These are phyloP conservation scores for Colletotrichum higginsianum DNA, from an alignment of 2,329 filamentous ascomycete genomes.

Conservation along the genomic window DNA sequence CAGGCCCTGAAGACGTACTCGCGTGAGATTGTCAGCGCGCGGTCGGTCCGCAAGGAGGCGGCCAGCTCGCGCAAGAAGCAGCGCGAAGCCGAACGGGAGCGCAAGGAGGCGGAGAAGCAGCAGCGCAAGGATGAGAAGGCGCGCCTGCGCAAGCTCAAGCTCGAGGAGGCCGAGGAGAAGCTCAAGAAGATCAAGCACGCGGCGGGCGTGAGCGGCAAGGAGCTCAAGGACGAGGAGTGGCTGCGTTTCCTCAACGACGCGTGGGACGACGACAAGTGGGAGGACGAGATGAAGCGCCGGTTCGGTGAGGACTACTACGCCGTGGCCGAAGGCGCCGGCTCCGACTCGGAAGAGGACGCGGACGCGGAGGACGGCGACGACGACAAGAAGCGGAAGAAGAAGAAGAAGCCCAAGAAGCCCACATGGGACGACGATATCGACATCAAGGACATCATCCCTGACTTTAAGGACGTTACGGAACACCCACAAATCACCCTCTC, in stretches of 20 bases:
- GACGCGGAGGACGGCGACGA: slow-evolving; percentile 62
- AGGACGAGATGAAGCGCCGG: slow-evolving; percentile 87
- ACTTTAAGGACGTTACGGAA: slow-evolving; percentile 79
- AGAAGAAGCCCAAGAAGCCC: slow-evolving; percentile 82
- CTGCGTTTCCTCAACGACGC: slow-evolving; percentile 86
- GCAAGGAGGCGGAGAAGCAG: slow-evolving; percentile 83
- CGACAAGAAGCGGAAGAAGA: slow-evolving; percentile 70
- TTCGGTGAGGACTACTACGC: slow-evolving; percentile 96
- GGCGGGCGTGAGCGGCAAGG: slow-evolving; percentile 81
- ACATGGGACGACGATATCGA: slow-evolving; percentile 98
- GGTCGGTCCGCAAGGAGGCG: slow-evolving; percentile 89
- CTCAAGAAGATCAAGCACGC: slow-evolving; percentile 90
- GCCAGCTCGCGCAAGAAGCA: slow-evolving; percentile 81
- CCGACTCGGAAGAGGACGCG: slow-evolving; percentile 73
- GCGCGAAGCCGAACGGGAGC: slow-evolving; percentile 83
- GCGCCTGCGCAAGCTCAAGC: slow-evolving; percentile 86
- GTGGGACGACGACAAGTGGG: slow-evolving; percentile 93
- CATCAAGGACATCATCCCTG: slow-evolving; percentile 91
- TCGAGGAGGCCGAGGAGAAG: slow-evolving; percentile 91
- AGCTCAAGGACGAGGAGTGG: slow-evolving; percentile 83
- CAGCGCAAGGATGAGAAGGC: slow-evolving; percentile 85
- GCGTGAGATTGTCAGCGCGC: slow-evolving; percentile 84
- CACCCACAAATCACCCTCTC: slow-evolving; percentile 70
- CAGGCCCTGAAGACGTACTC: slow-evolving; percentile 91
- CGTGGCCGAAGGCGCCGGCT: slow-evolving; percentile 73